Evolutionary conservation across 331 rosid genomes (phyloP).

Genomic region (Saraca asoca): DNA sequence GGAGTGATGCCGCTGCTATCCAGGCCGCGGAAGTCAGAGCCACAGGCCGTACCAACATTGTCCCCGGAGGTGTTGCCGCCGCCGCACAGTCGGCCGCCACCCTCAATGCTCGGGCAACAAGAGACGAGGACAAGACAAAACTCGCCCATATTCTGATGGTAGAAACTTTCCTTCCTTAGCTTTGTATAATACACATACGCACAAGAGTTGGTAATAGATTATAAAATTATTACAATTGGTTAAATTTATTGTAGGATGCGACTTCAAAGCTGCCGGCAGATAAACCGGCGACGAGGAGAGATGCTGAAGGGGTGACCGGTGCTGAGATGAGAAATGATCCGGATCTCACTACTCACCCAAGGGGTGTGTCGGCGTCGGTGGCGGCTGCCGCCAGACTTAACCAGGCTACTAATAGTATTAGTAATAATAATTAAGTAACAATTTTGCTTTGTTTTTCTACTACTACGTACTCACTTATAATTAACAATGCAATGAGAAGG

Average conservation of each 20-base stretch:
- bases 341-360: constrained; percentile 49
- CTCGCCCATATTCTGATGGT: constrained; percentile 55
- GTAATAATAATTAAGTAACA: background rate
- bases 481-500: background rate
- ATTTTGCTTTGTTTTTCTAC: background rate
- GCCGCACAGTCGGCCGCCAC: constrained; percentile 69
- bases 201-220: too few relatives aligned
- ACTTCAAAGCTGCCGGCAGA: constrained; percentile 56
- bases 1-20: constrained; percentile 67
- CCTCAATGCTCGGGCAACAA: constrained; percentile 52
- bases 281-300: constrained; percentile 55
- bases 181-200: background rate
- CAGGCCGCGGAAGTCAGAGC: constrained; percentile 80
- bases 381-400: constrained; percentile 67
- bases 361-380: constrained; percentile 60
- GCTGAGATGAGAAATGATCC: constrained; percentile 75
- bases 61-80: constrained; percentile 65
- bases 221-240: background rate
- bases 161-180: background rate
- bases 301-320: constrained; percentile 61
- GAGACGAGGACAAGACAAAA: constrained; percentile 53
- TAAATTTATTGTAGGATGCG: constrained; percentile 44
- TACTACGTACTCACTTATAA: background rate
- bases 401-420: constrained; percentile 22
- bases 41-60: constrained; percentile 55